Percentiles rank a stretch among this genome's conserved stretches.
phyloP scores from a whole-genome alignment of 2,329 filamentous ascomycete genomes.

The Pseudogymnoascus sp. region DNA sequence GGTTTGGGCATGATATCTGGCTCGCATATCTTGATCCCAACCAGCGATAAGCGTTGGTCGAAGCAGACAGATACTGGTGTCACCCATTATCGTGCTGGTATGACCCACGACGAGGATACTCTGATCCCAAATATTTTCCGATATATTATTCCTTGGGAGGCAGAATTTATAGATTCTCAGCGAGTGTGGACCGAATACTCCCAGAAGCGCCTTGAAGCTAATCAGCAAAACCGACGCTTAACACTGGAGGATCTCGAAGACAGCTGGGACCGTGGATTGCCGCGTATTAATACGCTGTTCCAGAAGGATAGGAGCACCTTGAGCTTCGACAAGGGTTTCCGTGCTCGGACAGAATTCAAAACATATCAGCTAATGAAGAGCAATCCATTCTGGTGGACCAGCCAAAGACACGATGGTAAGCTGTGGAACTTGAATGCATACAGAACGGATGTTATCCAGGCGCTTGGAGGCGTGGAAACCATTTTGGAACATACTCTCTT shows the following conservation, averaged over 20 bases:
- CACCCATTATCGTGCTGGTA: constrained; percentile 92
- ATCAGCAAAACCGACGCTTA: constrained; percentile 90
- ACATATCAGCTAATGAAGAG: constrained; percentile 98
- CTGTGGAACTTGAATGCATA: constrained; percentile 96
- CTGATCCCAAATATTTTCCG: constrained; percentile 98
- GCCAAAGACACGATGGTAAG: constrained; percentile 92
- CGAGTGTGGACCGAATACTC: constrained; percentile 99
- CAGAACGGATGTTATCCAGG: constrained; percentile 93
- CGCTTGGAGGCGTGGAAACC: constrained; percentile 84
- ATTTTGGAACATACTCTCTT: constrained; percentile 96
- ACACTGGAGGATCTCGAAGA: constrained; percentile 96
- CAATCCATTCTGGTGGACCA: constrained; percentile 99
- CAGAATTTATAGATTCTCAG: constrained; percentile 97
- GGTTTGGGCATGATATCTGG: constrained; percentile 98
- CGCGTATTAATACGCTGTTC: constrained; percentile 97
- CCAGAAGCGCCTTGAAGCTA: constrained; percentile 92
- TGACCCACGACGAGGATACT: constrained; percentile 97
- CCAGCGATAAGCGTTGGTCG: constrained; percentile 96
- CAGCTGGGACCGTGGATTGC: constrained; percentile 95
- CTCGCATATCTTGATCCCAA: constrained; percentile 93
- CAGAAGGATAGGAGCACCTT: constrained; percentile 96
- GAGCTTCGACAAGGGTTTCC: constrained; percentile 98
- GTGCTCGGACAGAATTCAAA: constrained; percentile 92
- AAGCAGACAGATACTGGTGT: constrained; percentile 97
- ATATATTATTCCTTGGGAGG: constrained; percentile 98